Base-by-base conservation (phyloP, 2,329 filamentous ascomycete genomes). In the Beauveria sp. region DNA sequence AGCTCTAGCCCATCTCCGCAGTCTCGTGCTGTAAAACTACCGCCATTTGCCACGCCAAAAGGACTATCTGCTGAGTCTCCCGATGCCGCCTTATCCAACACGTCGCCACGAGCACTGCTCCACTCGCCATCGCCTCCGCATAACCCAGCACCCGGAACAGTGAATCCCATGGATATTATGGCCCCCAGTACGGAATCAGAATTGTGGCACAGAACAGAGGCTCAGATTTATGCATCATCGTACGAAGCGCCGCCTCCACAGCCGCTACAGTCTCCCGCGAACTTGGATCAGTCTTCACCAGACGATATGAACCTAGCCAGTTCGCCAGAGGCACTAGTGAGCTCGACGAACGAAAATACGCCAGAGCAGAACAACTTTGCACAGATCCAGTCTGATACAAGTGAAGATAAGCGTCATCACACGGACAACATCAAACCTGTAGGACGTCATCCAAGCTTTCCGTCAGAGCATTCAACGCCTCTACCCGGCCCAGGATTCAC, bases 141-240 rank as follows among this genome's bases (percentile, higher is more conserved):
- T 5, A 65, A 73, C 53, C 72, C 78, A 42, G 72, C 75, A 1
- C 75, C 77, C 3, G 78, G 78, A 40, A 82, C 79, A 4, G 79
- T 80, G 10, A 82, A 82, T 46, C 80, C 80, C 0, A 81, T 81
- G 76, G 78, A 81, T 54, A 77, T 83, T 34, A 82, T 81, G 80
- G 77, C 75, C 5, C 70, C 75, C 3, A 72, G 71, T 18, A 75
- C 74, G 3, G 68, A 75, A 62, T 70, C 70, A 8, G 75, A 77
- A 62, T 61, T 72, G 30, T 74, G 71, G 70, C 70, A 76, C 56
- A 67, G 70, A 42, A 75, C 71, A 18, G 74, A 75, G 63, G 72
- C 74, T 59, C 69, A 75, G 60, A 66, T 76, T 43, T 69, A 67
- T 46, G 62, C 69, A 28, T 66, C 69, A 10, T 68, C 72, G 26